A percentile compares a stretch with the other conserved stretches of the same genome.
Conservation (phyloP, 2,329 filamentous ascomycete species). For the Myrmaecium sp. region DNA sequence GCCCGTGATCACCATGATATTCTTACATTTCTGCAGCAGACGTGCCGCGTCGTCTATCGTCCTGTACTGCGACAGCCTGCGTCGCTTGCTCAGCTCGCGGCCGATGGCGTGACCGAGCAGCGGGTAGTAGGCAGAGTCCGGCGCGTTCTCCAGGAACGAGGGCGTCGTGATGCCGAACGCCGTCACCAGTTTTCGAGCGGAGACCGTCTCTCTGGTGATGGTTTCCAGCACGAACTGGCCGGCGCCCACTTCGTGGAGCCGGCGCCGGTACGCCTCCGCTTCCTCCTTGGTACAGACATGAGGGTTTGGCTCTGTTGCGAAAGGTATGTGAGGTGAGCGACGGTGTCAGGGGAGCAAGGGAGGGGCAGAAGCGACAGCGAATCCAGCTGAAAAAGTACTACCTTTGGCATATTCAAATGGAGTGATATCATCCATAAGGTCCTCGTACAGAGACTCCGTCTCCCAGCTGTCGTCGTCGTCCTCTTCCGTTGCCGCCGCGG, state of each 20-base stretch:
- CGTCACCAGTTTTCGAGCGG: conserved; percentile 68
- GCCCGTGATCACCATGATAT: conserved; percentile 87
- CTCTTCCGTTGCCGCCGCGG: conserved; percentile 7
- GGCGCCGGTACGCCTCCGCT: conserved; percentile 47
- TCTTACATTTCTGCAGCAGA: conserved; percentile 55
- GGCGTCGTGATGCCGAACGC: conserved; percentile 70
- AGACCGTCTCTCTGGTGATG: conserved; percentile 50
- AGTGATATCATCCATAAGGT: conserved; percentile 7
- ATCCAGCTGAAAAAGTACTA: conserved; percentile 3
- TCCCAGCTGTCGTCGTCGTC: conserved; percentile 14
- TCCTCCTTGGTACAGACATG: conserved; percentile 30
- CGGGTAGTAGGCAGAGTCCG: conserved; percentile 60
- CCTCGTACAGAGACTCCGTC: conserved; percentile 11
- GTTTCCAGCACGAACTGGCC: conserved; percentile 59
- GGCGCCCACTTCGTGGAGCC: conserved; percentile 61
- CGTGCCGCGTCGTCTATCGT: conserved; percentile 72
- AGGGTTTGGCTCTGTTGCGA: conserved; percentile 8
- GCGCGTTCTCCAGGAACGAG: conserved; percentile 50
- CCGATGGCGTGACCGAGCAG: conserved; percentile 62
- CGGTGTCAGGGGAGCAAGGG: not conserved
- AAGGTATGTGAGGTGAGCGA: not conserved
- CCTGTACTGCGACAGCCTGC: conserved; percentile 67
- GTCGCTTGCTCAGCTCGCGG: conserved; percentile 64
- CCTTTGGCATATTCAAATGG: conserved; percentile 4
- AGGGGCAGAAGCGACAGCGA: too few species aligned